A percentile compares a stretch with the other conserved stretches of the same genome.
Conservation (phyloP, 495 filamentous ascomycete genomes). For the Viridothelium virens region DNA sequence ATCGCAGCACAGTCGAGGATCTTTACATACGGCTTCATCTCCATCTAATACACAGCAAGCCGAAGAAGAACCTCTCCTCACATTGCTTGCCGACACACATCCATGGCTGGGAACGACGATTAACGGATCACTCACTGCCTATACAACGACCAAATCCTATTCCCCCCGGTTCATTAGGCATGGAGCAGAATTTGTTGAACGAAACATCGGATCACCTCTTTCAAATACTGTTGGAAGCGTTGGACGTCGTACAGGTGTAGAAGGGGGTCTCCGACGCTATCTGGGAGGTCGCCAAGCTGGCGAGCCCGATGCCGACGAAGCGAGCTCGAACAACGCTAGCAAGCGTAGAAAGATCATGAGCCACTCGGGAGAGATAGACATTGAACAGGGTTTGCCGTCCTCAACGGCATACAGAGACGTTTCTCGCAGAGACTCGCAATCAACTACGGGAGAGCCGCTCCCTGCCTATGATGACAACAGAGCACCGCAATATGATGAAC, state of each 20-base stretch:
- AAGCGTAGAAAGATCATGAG: constrained; percentile 59
- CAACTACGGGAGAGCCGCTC: constrained; percentile 55
- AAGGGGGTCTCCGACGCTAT: constrained; percentile 73
- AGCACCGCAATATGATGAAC: constrained; percentile 64
- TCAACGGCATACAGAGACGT: constrained; percentile 27
- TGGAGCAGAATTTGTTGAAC: constrained; percentile 77
- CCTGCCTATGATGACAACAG: constrained; percentile 73
- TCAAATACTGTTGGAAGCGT: constrained; percentile 76
- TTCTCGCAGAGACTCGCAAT: constrained; percentile 35
- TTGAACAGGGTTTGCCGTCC: constrained; percentile 22
- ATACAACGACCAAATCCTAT: constrained; percentile 75
- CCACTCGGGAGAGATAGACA: constrained; percentile 12
- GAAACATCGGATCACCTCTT: constrained; percentile 69
- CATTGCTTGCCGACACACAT: constrained; percentile 70
- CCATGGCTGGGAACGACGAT: constrained; percentile 73
- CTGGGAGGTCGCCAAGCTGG: constrained; percentile 42
- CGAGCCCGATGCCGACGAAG: constrained; percentile 32
- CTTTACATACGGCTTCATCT: neutral
- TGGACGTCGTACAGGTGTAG: constrained; percentile 72
- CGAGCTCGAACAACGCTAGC: constrained; percentile 40
- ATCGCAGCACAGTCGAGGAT: constrained; percentile 1
- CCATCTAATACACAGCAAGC: constrained; percentile 19
- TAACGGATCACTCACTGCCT: constrained; percentile 70
- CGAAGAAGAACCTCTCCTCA: constrained; percentile 64
- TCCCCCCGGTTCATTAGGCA: constrained; percentile 71